Evolutionary conservation across 257 asterid species (phyloP), one percentile per base, ranked within the genome.

Genomic region (Euphrasia confusa): DNA sequence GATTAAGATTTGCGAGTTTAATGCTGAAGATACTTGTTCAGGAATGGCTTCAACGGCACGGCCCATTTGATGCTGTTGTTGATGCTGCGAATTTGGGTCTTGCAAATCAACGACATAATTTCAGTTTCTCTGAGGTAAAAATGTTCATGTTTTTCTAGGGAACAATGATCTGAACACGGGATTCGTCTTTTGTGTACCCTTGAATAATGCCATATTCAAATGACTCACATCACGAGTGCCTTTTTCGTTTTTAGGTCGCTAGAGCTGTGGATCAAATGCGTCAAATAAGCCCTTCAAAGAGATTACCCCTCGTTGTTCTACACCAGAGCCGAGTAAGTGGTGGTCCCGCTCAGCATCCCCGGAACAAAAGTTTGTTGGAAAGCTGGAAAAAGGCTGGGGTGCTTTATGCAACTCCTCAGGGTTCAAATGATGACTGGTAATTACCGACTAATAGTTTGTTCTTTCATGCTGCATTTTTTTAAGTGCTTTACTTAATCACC

Each of bases 401-500:
- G 58, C 89, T 89, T 50, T 93, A 89, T 70, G 75, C 86, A 2
- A 93, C 97, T 37, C 99, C 96, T 35, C 79, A 54, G 42, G 99
- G 97, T 74, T 89, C 99, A 54, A 89, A 87, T 62, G 99, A 93
- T 76, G 99, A 93, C 72, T 87, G 99, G 99, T 92, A 88, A 61
- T 44, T 28, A 14, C 8, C 39, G 44, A 10, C 37, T 53, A 12
- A 45, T 45, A 45, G 11, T 21, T 53, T 17, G 26, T 53, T 53
- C 26, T 53, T 53, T 50, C 10, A 15, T 50, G 56, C 5, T 50
- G 10, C 13, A 7, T 6, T 50, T 50, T 50, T 50, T 37, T 7
- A 3, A 0, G 42, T 9, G 42, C 7, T 10, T 8, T 37, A 37
- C 10, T 37, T 37, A 37, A 37, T 11, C 17, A 45, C 1, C 50